Evolutionary conservation across 1,139 yeast species (phyloP).

Genomic region (Sugiyamaella neomexicana): DNA sequence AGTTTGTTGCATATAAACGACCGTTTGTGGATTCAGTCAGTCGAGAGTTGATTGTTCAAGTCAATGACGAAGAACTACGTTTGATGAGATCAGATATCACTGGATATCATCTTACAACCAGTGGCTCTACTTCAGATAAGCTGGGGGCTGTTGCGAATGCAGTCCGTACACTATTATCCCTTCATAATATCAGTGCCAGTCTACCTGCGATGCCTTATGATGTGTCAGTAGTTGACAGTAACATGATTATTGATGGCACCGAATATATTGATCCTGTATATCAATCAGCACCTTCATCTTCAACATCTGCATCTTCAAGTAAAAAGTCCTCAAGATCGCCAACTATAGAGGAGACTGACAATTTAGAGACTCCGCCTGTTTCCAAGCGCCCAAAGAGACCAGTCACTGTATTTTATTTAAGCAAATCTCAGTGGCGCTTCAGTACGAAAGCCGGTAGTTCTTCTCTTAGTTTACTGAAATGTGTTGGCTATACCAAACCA

Average conservation of each 20-base stretch:
- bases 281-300: not conserved
- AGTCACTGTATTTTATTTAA: conserved; percentile 18
- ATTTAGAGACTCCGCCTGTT: not conserved
- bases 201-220: conserved; percentile 6
- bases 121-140: conserved; percentile 1
- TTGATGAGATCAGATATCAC: conserved; percentile 14
- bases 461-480: conserved; percentile 22
- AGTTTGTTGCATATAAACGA: conserved; percentile 49
- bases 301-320: not conserved
- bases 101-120: conserved; percentile 12
- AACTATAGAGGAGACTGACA: not conserved
- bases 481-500: conserved; percentile 24
- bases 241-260: conserved; percentile 21
- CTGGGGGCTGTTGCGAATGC: not conserved
- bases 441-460: conserved; percentile 16
- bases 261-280: conserved; percentile 6
- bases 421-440: conserved; percentile 28
- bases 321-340: not conserved
- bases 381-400: conserved; percentile 13
- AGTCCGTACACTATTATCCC: conserved; percentile 7
- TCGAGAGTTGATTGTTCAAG: conserved; percentile 58
- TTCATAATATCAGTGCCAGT: conserved; percentile 1
- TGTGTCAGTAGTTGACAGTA: conserved; percentile 15
- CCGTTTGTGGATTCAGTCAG: conserved; percentile 55
- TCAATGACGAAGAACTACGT: conserved; percentile 38